phyloP scores from a whole-genome alignment of 2,329 filamentous ascomycete species.

The Mycosphaerelloides madeirae region DNA sequence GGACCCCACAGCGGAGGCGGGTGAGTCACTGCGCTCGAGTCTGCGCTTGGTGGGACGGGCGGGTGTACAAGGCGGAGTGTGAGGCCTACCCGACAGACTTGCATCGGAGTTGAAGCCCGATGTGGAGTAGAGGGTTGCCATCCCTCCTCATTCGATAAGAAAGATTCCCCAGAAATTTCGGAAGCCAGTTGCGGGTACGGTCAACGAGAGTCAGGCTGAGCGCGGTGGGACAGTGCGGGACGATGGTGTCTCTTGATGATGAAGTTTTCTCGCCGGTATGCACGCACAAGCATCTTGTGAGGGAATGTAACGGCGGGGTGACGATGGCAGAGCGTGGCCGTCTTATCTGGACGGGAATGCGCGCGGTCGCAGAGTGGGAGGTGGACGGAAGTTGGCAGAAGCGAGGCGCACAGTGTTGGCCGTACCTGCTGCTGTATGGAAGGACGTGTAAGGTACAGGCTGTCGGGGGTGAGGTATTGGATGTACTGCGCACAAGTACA shows the following conservation, averaged over 20 bases:
- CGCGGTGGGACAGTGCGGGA: slow-evolving; percentile 16
- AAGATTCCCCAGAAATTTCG: slow-evolving; percentile 9
- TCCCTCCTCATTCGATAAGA: slow-evolving; percentile 2
- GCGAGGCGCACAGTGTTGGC: slow-evolving; percentile 4
- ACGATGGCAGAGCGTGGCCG: slow-evolving; percentile 6
- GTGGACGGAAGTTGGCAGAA: slow-evolving; percentile 1
- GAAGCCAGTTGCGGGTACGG: neutral
- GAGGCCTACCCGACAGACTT: slow-evolving; percentile 21
- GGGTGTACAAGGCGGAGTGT: slow-evolving; percentile 30
- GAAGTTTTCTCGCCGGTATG: slow-evolving; percentile 23
- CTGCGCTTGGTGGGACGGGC: slow-evolving; percentile 19
- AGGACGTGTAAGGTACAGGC: neutral
- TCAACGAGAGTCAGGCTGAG: slow-evolving; percentile 23
- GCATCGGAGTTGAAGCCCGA: slow-evolving; percentile 23
- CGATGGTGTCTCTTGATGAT: slow-evolving; percentile 30
- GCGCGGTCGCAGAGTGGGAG: neutral
- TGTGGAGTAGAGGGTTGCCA: slow-evolving; percentile 21
- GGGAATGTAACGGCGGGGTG: slow-evolving; percentile 7
- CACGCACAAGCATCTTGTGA: slow-evolving; percentile 29
- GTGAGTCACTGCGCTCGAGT: slow-evolving; percentile 24
- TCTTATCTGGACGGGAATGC: slow-evolving; percentile 11
- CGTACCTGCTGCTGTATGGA: too few species aligned
- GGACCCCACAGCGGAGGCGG: slow-evolving; percentile 31
- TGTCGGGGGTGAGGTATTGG: neutral
- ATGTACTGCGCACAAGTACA: too few species aligned